These are phyloP conservation scores for Gaillardinia entomophila DNA, from an alignment of 805 yeast species.

Conservation along the genomic window DNA sequence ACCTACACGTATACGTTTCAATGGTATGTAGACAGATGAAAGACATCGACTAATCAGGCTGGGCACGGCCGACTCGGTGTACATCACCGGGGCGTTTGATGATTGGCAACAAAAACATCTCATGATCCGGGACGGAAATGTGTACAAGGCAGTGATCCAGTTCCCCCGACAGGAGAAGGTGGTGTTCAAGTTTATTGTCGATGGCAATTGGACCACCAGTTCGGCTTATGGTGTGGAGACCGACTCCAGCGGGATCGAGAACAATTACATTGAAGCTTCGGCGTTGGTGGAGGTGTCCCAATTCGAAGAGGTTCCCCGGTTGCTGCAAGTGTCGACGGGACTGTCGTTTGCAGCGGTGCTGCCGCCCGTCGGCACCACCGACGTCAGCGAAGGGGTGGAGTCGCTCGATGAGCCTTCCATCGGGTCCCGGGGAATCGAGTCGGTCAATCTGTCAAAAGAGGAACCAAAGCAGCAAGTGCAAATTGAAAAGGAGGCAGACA, in stretches of 20 bases:
- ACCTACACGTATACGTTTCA: too few relatives aligned
- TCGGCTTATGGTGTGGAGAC: conserved; percentile 15
- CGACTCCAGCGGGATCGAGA: conserved; percentile 31
- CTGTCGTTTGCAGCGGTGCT: conserved; percentile 37
- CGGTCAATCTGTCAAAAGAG: too few relatives aligned
- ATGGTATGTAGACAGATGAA: too few relatives aligned
- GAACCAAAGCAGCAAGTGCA: too few relatives aligned
- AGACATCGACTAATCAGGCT: too few relatives aligned
- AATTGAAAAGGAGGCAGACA: too few relatives aligned
- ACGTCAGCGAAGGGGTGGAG: too few relatives aligned
- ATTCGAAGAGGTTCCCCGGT: conserved; percentile 8
- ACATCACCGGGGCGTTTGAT: conserved; percentile 38
- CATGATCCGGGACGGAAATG: conserved; percentile 8
- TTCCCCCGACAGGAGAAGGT: conserved; percentile 17
- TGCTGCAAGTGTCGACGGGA: not conserved
- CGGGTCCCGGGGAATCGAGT: too few relatives aligned
- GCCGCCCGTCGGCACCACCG: too few relatives aligned
- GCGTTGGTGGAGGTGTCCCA: conserved; percentile 18
- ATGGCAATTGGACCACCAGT: conserved; percentile 23
- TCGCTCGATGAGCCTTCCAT: too few relatives aligned
- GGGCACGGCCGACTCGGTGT: too few relatives aligned
- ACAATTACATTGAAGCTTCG: conserved; percentile 25
- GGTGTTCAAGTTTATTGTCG: conserved; percentile 34
- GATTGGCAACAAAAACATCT: conserved; percentile 25
- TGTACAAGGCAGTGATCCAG: conserved; percentile 15